phyloP scores from a whole-genome alignment of 345 rosid genomes.

The Physaria fendleri region DNA sequence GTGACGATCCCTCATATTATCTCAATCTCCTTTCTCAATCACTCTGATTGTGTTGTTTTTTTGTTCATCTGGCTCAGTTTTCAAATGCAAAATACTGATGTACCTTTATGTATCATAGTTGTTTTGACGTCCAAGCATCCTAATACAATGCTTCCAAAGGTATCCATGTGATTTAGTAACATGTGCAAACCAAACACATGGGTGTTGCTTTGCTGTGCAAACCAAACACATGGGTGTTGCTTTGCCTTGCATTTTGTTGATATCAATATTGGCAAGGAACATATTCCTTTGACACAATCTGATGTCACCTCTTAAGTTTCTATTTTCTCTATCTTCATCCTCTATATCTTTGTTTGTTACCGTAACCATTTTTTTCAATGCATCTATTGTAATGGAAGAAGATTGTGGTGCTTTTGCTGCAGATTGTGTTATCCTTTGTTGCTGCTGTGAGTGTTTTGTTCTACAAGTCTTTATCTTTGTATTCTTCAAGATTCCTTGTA shows the following conservation, averaged over 20 bases:
- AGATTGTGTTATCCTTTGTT: slow-evolving; percentile 62
- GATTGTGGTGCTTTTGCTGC: slow-evolving; percentile 57
- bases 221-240: slow-evolving; percentile 23
- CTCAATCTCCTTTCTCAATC: slow-evolving; percentile 3
- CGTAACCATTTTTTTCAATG: neutral
- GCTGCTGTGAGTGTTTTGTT: slow-evolving; percentile 73
- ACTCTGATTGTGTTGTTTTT: neutral
- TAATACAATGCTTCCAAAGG: slow-evolving; percentile 8
- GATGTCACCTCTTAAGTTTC: slow-evolving; percentile 15
- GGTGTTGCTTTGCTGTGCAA: no score
- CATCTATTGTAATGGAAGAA: slow-evolving; percentile 30
- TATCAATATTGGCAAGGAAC: slow-evolving; percentile 25
- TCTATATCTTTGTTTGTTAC: slow-evolving; percentile 10
- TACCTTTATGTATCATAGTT: slow-evolving; percentile 23
- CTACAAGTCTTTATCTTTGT: slow-evolving; percentile 53
- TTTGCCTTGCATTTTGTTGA: slow-evolving; percentile 23
- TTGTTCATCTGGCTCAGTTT: slow-evolving; percentile 5
- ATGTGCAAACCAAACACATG: no score
- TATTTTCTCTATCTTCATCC: neutral
- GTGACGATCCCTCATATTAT: neutral
- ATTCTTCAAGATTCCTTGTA: slow-evolving; percentile 49
- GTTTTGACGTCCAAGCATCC: slow-evolving; percentile 40
- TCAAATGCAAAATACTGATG: neutral
- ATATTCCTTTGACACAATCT: slow-evolving; percentile 26
- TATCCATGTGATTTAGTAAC: slow-evolving; percentile 4